Evolutionary conservation across 345 rosid species (phyloP).

Genomic region (Limnanthes douglasii): DNA sequence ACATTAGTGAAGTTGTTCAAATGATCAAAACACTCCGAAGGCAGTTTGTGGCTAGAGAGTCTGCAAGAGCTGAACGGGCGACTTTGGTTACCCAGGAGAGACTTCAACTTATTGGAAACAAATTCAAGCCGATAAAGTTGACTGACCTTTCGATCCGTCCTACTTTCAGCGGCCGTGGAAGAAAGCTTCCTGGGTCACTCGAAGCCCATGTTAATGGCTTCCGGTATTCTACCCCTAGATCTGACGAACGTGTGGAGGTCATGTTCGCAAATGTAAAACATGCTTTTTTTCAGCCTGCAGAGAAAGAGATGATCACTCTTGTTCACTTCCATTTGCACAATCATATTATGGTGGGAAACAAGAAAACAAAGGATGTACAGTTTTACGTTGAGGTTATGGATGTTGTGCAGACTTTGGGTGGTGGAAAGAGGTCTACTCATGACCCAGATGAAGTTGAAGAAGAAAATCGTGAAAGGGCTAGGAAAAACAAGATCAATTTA

Average conservation of each 20-base stretch:
- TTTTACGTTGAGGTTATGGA: constrained; percentile 93
- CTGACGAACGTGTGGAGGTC: constrained; percentile 73
- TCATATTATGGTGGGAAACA: constrained; percentile 93
- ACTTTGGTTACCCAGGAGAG: constrained; percentile 83
- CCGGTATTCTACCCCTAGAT: constrained; percentile 61
- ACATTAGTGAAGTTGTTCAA: constrained; percentile 78
- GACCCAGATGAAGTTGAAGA: constrained; percentile 96
- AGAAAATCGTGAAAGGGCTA: constrained; percentile 77
- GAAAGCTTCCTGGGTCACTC: constrained; percentile 73
- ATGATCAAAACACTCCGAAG: constrained; percentile 64
- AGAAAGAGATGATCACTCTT: constrained; percentile 83
- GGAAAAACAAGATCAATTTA: constrained; percentile 80
- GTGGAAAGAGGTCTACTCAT: constrained; percentile 83
- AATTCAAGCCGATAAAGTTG: constrained; percentile 74
- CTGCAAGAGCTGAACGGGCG: constrained; percentile 89
- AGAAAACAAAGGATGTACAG: constrained; percentile 91
- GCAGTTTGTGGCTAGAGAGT: constrained; percentile 71
- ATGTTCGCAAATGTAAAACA: constrained; percentile 82
- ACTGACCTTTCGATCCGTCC: constrained; percentile 88
- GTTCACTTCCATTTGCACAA: constrained; percentile 81
- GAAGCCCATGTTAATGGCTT: constrained; percentile 86
- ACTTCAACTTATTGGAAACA: constrained; percentile 72
- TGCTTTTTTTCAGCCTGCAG: constrained; percentile 93
- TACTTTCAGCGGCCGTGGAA: constrained; percentile 72
- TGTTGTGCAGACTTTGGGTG: constrained; percentile 75